Percentiles rank a stretch among this genome's conserved stretches.
These are phyloP conservation scores for Zoysia matrella DNA, from an alignment of 202 grass and related monocot genomes.

Conservation along the genomic window DNA sequence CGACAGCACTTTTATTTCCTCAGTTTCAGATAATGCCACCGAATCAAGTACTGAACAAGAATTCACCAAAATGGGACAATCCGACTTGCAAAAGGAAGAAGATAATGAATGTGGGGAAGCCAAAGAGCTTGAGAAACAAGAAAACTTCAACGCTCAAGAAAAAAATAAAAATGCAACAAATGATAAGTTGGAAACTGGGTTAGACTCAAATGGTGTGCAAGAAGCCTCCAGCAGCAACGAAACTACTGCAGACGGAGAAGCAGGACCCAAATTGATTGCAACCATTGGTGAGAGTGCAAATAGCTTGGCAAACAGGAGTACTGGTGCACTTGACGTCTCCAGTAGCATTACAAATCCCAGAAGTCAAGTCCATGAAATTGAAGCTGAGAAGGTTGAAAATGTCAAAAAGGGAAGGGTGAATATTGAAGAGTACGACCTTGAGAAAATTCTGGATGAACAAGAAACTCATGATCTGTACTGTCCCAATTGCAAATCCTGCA, in stretches of 20 bases:
- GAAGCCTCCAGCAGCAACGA: slow-evolving; percentile 23
- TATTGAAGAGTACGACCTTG: slow-evolving; percentile 27
- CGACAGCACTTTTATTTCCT: background rate
- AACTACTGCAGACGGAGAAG: slow-evolving; percentile 4
- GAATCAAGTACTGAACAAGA: slow-evolving; percentile 21
- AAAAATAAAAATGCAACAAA: slow-evolving; percentile 24
- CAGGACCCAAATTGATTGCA: slow-evolving; percentile 28
- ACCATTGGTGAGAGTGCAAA: background rate
- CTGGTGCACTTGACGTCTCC: slow-evolving; percentile 13
- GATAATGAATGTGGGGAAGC: slow-evolving; percentile 1
- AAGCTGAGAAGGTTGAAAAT: slow-evolving; percentile 36
- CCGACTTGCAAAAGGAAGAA: slow-evolving; percentile 1
- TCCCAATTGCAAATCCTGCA: slow-evolving; percentile 91
- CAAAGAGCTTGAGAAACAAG: slow-evolving; percentile 26
- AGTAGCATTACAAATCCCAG: background rate
- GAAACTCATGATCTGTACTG: slow-evolving; percentile 89
- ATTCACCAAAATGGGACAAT: background rate
- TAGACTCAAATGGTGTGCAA: slow-evolving; percentile 42
- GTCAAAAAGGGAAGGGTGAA: slow-evolving; percentile 9
- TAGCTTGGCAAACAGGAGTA: slow-evolving; percentile 1
- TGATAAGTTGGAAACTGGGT: slow-evolving; percentile 52
- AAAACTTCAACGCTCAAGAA: slow-evolving; percentile 26
- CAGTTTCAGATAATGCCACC: slow-evolving; percentile 39
- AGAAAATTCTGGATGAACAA: slow-evolving; percentile 68
- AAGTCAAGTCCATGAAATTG: slow-evolving; percentile 41